Percentiles rank a stretch among this genome's conserved stretches.
Evolutionary conservation across 2,329 filamentous ascomycete species (phyloP).

Genomic region (Fusarium tupiense): DNA sequence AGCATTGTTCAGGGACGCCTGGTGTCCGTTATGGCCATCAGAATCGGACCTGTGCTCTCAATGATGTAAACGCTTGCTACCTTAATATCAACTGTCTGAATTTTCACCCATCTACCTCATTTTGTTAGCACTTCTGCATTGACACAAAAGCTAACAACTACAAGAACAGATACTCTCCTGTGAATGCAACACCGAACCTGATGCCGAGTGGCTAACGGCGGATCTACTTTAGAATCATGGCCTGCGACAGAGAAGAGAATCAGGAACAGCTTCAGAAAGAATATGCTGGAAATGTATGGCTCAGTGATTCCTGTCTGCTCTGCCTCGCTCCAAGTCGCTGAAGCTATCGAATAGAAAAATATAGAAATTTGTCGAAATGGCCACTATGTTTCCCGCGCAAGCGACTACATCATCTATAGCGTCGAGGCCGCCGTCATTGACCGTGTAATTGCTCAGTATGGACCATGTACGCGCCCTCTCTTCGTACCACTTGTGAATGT

Average conservation of each 20-base stretch:
- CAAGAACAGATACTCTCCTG: slow-evolving; percentile 31
- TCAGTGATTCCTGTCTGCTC: slow-evolving; percentile 33
- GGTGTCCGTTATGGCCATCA: slow-evolving; percentile 80
- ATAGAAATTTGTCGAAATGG: slow-evolving; percentile 93
- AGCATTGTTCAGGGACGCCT: slow-evolving; percentile 78
- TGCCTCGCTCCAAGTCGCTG: slow-evolving; percentile 53
- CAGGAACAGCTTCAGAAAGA: slow-evolving; percentile 83
- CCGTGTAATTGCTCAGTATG: slow-evolving; percentile 85
- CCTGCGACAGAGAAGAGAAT: slow-evolving; percentile 92
- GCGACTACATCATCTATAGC: slow-evolving; percentile 99
- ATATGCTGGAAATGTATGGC: slow-evolving; percentile 85
- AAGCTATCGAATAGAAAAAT: slow-evolving; percentile 69
- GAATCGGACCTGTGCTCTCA: slow-evolving; percentile 72
- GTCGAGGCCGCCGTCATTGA: slow-evolving; percentile 95
- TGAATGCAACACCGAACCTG: slow-evolving; percentile 14
- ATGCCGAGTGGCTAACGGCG: slow-evolving; percentile 45
- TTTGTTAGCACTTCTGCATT: slow-evolving; percentile 19
- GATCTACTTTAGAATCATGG: slow-evolving; percentile 76
- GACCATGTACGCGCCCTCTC: slow-evolving; percentile 75
- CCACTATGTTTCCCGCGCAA: slow-evolving; percentile 92
- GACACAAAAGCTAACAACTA: slow-evolving; percentile 35
- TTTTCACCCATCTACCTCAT: background rate
- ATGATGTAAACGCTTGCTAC: slow-evolving; percentile 99
- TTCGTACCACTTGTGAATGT: slow-evolving; percentile 19
- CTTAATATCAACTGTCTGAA: slow-evolving; percentile 86